These are phyloP conservation scores for Sequoia sempervirens DNA, from an alignment of 75 land plant genomes.

Conservation along the genomic window DNA sequence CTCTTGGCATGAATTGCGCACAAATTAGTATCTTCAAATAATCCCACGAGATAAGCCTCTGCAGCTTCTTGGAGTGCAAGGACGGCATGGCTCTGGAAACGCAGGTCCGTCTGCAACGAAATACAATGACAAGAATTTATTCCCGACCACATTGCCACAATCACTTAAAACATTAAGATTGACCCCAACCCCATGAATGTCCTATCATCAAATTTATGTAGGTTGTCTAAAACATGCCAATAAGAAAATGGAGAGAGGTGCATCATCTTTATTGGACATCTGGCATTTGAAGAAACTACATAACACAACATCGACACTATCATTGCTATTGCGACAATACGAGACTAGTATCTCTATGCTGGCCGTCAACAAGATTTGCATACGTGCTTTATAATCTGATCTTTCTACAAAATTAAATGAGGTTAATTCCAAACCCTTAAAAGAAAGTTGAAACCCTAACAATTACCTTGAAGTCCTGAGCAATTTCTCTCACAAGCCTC, in stretches of 20 bases:
- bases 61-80: slow-evolving; percentile 73
- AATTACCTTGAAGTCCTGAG: slow-evolving; percentile 57
- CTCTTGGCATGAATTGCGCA: slow-evolving; percentile 52
- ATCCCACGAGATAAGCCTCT: slow-evolving; percentile 68
- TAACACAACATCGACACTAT: not conserved
- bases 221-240: no score
- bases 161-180: no score
- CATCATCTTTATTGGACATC: no score
- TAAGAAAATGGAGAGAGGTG: no score
- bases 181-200: no score
- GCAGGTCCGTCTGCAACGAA: slow-evolving; percentile 56
- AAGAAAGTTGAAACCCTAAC: not conserved
- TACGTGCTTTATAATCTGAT: no score
- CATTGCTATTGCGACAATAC: not conserved
- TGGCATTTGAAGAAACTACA: not conserved
- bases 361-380: no score
- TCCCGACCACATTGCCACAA: no score
- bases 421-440: no score
- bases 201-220: no score
- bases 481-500: slow-evolving; percentile 66
- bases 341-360: not conserved
- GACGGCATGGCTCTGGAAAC: slow-evolving; percentile 79
- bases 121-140: no score
- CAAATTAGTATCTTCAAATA: slow-evolving; percentile 49
- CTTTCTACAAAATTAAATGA: no score